phyloP scores from a whole-genome alignment of 1,284 basidiomycete genomes.

The Inonotus obliquus region DNA sequence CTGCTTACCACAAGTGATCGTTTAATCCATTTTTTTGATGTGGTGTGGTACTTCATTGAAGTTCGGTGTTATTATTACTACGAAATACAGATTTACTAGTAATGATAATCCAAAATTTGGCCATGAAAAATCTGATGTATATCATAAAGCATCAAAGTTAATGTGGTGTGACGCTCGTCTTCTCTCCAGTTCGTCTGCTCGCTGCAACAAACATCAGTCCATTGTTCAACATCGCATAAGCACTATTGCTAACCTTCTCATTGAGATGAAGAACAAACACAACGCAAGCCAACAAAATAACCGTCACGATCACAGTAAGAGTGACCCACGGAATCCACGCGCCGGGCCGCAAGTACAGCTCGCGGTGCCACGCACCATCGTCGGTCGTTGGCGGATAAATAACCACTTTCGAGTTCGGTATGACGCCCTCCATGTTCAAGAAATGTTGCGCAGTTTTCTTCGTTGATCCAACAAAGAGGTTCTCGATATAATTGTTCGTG shows the following conservation, averaged over 20 bases:
- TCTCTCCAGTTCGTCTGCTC: constrained; percentile 90
- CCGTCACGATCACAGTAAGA: constrained; percentile 74
- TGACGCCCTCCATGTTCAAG: constrained; percentile 92
- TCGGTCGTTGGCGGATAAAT: constrained; percentile 73
- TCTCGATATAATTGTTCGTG: constrained; percentile 99
- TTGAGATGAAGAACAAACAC: constrained; percentile 87
- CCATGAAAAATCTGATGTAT: too few relatives aligned
- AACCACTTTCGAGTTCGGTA: constrained; percentile 97
- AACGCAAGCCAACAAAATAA: constrained; percentile 71
- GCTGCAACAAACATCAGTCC: constrained; percentile 37
- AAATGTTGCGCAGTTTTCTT: constrained; percentile 64
- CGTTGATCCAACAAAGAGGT: constrained; percentile 88
- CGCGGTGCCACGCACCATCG: constrained; percentile 73
- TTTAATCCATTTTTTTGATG: background rate
- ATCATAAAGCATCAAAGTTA: constrained; percentile 90
- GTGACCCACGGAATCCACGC: constrained; percentile 99
- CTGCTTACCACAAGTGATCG: background rate
- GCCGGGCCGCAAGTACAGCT: constrained; percentile 90
- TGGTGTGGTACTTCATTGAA: too few relatives aligned
- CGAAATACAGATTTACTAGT: background rate
- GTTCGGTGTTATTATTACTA: background rate
- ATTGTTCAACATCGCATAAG: background rate
- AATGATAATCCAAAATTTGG: too few relatives aligned
- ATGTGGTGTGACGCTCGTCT: constrained; percentile 87
- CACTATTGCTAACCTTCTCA: constrained; percentile 67